Conservation (phyloP, 495 filamentous ascomycete species). For the Penicillium macrosclerotiorum region DNA sequence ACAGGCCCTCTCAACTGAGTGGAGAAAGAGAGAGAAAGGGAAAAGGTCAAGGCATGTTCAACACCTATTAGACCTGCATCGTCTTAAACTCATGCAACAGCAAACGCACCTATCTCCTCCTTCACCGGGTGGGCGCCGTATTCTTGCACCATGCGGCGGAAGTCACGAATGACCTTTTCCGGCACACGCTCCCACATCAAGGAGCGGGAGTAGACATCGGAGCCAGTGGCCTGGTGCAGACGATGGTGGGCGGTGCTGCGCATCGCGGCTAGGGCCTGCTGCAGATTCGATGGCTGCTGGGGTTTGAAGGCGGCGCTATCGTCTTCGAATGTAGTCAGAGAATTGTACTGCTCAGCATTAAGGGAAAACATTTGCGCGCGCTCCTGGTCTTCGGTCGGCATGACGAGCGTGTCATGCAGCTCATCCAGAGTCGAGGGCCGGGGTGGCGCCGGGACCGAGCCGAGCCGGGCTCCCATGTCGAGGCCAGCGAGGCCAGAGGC, state of each 20-base stretch:
- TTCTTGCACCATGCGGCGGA: conserved; percentile 80
- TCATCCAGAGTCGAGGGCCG: conserved; percentile 69
- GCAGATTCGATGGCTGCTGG: conserved; percentile 60
- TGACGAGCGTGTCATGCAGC: conserved; percentile 67
- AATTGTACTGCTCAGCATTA: conserved; percentile 85
- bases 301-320: conserved; percentile 43
- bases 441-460: conserved; percentile 47
- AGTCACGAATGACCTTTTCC: conserved; percentile 85
- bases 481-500: conserved; percentile 44
- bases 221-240: conserved; percentile 29
- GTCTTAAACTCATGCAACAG: no score
- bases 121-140: conserved; percentile 39
- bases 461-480: conserved; percentile 52
- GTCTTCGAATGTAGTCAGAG: conserved; percentile 61
- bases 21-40: no score
- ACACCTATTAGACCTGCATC: no score
- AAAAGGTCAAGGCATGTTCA: no score
- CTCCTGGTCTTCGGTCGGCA: conserved; percentile 81
- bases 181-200: conserved; percentile 95
- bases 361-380: conserved; percentile 86
- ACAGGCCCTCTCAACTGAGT: no score
- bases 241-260: conserved; percentile 54
- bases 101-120: conserved; percentile 29
- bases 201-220: conserved; percentile 86
- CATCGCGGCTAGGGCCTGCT: conserved; percentile 80